Conservation (phyloP, 2,329 filamentous ascomycete species). For the Fusarium tjaetaba region DNA sequence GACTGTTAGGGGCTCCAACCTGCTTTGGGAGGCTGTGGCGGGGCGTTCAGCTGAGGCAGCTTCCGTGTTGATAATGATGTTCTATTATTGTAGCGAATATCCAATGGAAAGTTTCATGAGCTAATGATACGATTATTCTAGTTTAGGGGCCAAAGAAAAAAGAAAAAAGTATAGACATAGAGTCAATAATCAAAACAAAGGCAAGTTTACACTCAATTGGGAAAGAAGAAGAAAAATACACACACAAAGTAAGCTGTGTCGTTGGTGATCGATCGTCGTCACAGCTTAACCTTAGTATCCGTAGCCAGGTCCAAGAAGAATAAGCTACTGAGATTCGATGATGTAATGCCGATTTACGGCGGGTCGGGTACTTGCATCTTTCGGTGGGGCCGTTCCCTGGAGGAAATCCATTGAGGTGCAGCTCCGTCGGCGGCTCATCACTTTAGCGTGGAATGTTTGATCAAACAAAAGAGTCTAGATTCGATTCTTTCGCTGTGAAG, state of each 20-base stretch:
- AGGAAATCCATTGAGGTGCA: constrained; percentile 10
- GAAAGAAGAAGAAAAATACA: neutral
- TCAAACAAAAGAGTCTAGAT: constrained; percentile 14
- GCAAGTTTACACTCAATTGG: neutral
- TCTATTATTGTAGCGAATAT: neutral
- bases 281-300: neutral
- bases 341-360: constrained; percentile 40
- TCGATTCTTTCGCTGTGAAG: neutral
- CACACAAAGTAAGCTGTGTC: neutral
- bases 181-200: neutral
- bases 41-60: constrained; percentile 35
- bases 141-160: no score
- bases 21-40: constrained; percentile 29
- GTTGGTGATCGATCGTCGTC: constrained; percentile 29
- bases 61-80: constrained; percentile 8
- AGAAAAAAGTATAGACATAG: neutral
- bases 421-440: constrained; percentile 29
- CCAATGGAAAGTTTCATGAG: neutral
- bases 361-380: constrained; percentile 7
- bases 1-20: constrained; percentile 30
- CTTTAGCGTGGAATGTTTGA: constrained; percentile 2
- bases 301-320: neutral
- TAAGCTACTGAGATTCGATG: constrained; percentile 24
- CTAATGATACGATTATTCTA: neutral
- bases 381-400: constrained; percentile 22